Conservation (phyloP, 495 filamentous ascomycete species). For the Chaetomium cochliodes region DNA sequence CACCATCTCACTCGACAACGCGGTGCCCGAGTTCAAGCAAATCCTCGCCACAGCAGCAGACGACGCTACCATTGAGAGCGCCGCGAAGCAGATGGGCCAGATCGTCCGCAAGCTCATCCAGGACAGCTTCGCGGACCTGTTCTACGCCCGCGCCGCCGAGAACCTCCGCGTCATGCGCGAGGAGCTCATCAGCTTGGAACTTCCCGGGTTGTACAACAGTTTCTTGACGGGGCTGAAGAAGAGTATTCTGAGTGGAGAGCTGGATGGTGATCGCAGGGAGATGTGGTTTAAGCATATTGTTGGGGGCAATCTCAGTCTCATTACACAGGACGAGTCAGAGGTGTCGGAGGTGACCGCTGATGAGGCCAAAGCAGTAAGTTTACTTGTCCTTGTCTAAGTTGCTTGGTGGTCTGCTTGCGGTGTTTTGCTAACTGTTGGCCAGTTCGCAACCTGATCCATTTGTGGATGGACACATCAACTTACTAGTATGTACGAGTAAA, state of each 20-base stretch:
- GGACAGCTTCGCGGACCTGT: slow-evolving; percentile 69
- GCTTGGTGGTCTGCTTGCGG: neutral
- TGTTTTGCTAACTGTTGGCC: slow-evolving; percentile 7
- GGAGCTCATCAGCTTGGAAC: slow-evolving; percentile 72
- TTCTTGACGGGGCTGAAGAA: slow-evolving; percentile 69
- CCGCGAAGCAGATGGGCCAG: slow-evolving; percentile 68
- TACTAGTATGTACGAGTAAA: neutral
- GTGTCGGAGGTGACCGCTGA: slow-evolving; percentile 63
- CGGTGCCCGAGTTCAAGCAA: slow-evolving; percentile 91
- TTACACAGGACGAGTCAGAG: slow-evolving; percentile 61
- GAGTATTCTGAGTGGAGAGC: slow-evolving; percentile 63
- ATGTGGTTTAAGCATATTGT: slow-evolving; percentile 73
- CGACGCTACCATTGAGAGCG: slow-evolving; percentile 60
- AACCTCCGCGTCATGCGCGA: slow-evolving; percentile 74
- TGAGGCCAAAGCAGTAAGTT: slow-evolving; percentile 62
- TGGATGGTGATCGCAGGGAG: slow-evolving; percentile 79
- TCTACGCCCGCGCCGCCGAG: slow-evolving; percentile 74
- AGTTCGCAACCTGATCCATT: neutral
- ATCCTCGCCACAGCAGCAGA: slow-evolving; percentile 63
- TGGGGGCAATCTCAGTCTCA: slow-evolving; percentile 65
- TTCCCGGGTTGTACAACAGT: slow-evolving; percentile 74
- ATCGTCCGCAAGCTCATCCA: slow-evolving; percentile 69
- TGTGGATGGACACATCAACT: neutral
- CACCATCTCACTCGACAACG: slow-evolving; percentile 73
- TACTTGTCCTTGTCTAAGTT: neutral